Evolutionary conservation across 2,329 filamentous ascomycete genomes (phyloP).

Genomic region (Kalmusia sp.): DNA sequence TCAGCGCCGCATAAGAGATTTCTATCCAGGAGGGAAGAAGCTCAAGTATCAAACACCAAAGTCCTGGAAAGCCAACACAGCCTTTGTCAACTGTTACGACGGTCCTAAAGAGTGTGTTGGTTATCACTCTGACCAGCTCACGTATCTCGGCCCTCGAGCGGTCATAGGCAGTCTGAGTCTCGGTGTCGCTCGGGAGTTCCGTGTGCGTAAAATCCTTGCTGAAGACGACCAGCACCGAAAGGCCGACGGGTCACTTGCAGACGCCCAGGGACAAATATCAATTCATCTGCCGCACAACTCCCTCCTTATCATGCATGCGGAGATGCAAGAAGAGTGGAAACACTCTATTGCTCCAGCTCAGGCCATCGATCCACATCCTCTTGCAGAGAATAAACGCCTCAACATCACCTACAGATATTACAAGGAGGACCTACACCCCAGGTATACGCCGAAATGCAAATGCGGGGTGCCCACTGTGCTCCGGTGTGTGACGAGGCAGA

Average conservation of each 20-base stretch:
- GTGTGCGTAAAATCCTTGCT: conserved; percentile 78
- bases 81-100: conserved; percentile 93
- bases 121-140: conserved; percentile 91
- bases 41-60: conserved; percentile 77
- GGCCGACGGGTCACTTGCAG: conserved; percentile 52
- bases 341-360: conserved; percentile 79
- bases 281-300: conserved; percentile 96
- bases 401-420: conserved; percentile 96
- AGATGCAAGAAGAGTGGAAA: conserved; percentile 98
- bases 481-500: conserved; percentile 80
- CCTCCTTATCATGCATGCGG: conserved; percentile 92
- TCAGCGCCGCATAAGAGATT: conserved; percentile 69
- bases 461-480: conserved; percentile 75
- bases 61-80: conserved; percentile 83
- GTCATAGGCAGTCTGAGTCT: conserved; percentile 90
- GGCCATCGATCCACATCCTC: conserved; percentile 82
- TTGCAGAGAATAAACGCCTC: conserved; percentile 81
- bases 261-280: conserved; percentile 83
- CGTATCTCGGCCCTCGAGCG: conserved; percentile 87
- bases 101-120: conserved; percentile 84
- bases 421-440: conserved; percentile 76
- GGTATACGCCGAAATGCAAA: conserved; percentile 76
- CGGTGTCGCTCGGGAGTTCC: conserved; percentile 91
- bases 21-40: conserved; percentile 74
- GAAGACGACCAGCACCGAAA: conserved; percentile 56